Percentiles rank a stretch among this genome's conserved stretches.
Evolutionary conservation across 345 rosid genomes (phyloP).

Genomic region (Corymbia maculata): DNA sequence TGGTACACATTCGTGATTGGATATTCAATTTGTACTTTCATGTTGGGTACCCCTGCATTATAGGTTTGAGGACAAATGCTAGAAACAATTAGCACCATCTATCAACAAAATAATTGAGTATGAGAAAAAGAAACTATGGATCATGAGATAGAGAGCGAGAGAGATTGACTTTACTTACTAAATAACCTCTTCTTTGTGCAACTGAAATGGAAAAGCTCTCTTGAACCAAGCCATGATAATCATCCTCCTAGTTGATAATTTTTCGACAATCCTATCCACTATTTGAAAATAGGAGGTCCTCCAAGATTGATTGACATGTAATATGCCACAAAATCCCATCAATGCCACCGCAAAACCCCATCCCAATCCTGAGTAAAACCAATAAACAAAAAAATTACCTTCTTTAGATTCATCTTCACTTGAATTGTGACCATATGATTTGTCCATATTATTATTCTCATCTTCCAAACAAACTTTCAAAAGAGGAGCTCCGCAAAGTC

Average conservation of each 20-base stretch:
- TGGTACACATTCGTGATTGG: too few relatives aligned
- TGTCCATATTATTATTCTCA: background rate
- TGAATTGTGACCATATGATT: rapidly evolving
- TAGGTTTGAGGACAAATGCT: too few relatives aligned
- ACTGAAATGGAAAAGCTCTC: background rate
- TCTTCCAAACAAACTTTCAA: background rate
- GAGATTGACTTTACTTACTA: too few relatives aligned
- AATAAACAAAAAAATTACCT: rapidly evolving
- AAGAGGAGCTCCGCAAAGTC: background rate
- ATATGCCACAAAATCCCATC: background rate
- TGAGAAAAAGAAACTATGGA: background rate
- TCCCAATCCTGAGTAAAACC: background rate
- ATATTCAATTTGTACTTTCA: too few relatives aligned
- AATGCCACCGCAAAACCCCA: rapidly evolving
- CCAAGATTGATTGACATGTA: rapidly evolving
- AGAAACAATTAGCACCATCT: too few relatives aligned
- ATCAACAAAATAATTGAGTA: background rate
- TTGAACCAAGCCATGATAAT: background rate
- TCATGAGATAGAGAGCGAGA: too few relatives aligned
- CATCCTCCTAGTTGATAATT: rapidly evolving
- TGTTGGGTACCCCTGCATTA: too few relatives aligned
- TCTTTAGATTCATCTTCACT: rapidly evolving
- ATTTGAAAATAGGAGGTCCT: rapidly evolving
- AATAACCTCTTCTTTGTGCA: too few relatives aligned
- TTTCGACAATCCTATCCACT: background rate